Evolutionary conservation across 2,329 filamentous ascomycete species (phyloP), one percentile per base, ranked within the genome.

Genomic region (Ophiostoma sp.): DNA sequence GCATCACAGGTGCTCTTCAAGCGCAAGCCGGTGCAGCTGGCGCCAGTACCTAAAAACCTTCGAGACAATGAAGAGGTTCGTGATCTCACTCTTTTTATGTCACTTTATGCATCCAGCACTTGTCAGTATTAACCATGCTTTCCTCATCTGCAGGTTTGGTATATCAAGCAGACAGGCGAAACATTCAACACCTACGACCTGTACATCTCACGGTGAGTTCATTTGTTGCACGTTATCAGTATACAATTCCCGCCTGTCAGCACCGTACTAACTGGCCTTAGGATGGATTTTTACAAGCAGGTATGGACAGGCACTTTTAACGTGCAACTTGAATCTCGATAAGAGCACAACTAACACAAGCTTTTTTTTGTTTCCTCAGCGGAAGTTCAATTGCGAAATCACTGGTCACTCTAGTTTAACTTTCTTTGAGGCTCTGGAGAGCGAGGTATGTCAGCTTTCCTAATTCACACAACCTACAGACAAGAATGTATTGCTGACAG

Each of bases 281-380:
- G 92, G 69, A 89, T 93, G 84, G 93, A 97, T 77, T 97, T 96
- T 76, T 97, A 97, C 77, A 93, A 90, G 74, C 92, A 96, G 86
- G 91, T 91, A 82, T 74, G 84, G 8, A 36, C 64, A 44, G 27
- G 27, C 27, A 27, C 27, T 27, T 27, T 27, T 27, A 27, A 27
- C 27, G 27, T 27, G 27, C 27, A 27, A 27, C 27, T 27, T 27
- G 27, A 27, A 27, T 27, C 27, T 38, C 52, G 12, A 16, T 16
- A n/a, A 8, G n/a, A 16, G 18, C 44, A 49, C 67, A 64, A 69
- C 71, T 71, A 14, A 74, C 68, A 44, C 66, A 9, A 11, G 18
- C 44, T 27, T 27, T 2, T 27, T 27, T 27, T 27, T 27, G 42
- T 44, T n/a, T 52, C 5, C 36, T 27, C 18, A 64, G 63, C 42